These are phyloP conservation scores for Pseudoscleropodium purum DNA, from an alignment of 225 moss, liverwort and hornwort species.

Conservation along the genomic window DNA sequence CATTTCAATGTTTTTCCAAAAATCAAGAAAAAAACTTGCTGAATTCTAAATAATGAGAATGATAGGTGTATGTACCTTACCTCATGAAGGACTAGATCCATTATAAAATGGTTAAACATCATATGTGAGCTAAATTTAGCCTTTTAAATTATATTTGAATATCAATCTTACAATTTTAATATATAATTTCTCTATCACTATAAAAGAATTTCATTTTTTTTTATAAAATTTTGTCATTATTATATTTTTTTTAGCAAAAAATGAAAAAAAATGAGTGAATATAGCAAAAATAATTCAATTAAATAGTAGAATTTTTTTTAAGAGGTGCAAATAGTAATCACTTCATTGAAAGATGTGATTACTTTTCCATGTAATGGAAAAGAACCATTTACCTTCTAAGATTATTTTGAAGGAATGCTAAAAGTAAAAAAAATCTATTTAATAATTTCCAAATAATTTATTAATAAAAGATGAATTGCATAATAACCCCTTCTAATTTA, in stretches of 20 bases:
- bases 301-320: not conserved
- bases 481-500: not conserved
- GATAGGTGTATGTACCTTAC: not conserved
- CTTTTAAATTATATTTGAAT: not conserved
- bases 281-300: not conserved
- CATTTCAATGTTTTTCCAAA: no score
- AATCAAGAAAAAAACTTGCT: no score
- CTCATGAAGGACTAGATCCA: accelerated
- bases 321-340: not conserved
- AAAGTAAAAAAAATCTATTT: not conserved
- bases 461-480: not conserved
- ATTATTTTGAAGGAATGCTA: not conserved
- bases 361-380: not conserved
- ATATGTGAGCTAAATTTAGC: not conserved
- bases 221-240: not conserved
- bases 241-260: no score
- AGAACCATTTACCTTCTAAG: no score
- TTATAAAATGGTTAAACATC: not conserved
- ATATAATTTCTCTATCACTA: not conserved
- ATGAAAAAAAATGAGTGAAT: no score
- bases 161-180: not conserved
- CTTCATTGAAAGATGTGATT: not conserved
- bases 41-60: not conserved
- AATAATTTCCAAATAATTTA: not conserved
- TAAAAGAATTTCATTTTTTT: not conserved